Base-by-base conservation (phyloP, 75 land plant species). In the Cunninghamia lanceolata region DNA sequence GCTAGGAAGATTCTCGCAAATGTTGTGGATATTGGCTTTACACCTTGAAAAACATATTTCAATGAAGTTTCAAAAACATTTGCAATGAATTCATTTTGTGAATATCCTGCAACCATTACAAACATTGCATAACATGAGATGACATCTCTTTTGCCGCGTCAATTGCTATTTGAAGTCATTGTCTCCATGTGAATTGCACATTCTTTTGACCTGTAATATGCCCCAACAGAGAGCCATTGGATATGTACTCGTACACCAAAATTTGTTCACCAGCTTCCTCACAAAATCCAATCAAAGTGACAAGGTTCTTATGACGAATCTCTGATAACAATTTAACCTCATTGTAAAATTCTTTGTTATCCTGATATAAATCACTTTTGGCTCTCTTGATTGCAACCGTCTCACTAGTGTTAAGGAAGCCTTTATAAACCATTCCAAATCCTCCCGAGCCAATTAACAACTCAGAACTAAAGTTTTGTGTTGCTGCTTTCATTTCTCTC, bases 131-230 rank as follows among this genome's bases (percentile, higher is more conserved):
- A 15, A 50, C 15, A 50, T 50, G 16, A 50, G 16, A 50, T 13
- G 14, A 88, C 93, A n/a, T n/a, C n/a, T n/a, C 93, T 88, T 93
- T 93, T 77, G 92, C 91, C 10, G 92, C 88, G 40, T 91, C 89
- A 73, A 93, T 88, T 19, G 94, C 92, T 79, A 91, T 86, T 45
- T 83, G 85, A 43, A 91, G 88, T 71, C 94, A 87, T 82, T 93
- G 89, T 53, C 87, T 86, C 89, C 92, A 91, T 25, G 86, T 84
- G 53, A 88, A 76, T 9, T 70, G 53, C 73, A 21, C 25, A n/a
- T 66, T 82, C 84, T 32, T 84, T 28, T 63, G 40, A 42, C 86
- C 93, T 73, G 82, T 82, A 39, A 92, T 89, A 83, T 92, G 91
- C 15, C 90, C 89, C 39, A 91, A 84, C 17, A 93, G 73, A 52